Conservation (phyloP, 306 rosid species). For the Fagus sylvatica region DNA sequence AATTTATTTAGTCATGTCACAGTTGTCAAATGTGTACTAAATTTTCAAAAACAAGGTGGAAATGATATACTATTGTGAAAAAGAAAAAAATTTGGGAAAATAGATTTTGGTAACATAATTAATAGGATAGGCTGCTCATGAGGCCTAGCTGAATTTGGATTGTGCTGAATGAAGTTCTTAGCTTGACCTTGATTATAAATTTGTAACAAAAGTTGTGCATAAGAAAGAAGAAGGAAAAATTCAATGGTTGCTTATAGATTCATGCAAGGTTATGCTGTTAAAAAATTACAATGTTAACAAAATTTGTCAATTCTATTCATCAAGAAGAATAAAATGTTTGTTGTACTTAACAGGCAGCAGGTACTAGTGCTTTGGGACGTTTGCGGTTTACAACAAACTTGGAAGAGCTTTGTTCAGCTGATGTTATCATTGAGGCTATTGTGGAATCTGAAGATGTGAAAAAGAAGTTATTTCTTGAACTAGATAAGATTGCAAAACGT, state of each 20-base stretch:
- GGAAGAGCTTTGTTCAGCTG: slow-evolving; percentile 62
- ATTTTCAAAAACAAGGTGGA: too few relatives aligned
- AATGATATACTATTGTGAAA: too few relatives aligned
- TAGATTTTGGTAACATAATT: background rate
- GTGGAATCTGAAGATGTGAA: slow-evolving; percentile 86
- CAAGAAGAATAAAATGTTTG: too few relatives aligned
- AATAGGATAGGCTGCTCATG: too few relatives aligned
- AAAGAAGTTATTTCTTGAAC: slow-evolving; percentile 54
- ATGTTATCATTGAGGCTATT: slow-evolving; percentile 76
- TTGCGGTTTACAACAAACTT: slow-evolving; percentile 50
- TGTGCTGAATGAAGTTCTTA: background rate
- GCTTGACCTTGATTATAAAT: background rate
- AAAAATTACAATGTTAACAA: background rate
- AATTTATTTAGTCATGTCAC: too few relatives aligned
- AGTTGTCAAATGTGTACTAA: too few relatives aligned
- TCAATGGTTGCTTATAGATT: background rate
- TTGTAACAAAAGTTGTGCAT: too few relatives aligned
- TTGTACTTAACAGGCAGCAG: slow-evolving; percentile 33
- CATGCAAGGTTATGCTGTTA: background rate
- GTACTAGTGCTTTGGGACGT: slow-evolving; percentile 45
- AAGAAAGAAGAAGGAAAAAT: background rate
- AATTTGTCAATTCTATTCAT: background rate
- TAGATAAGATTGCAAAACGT: slow-evolving; percentile 60
- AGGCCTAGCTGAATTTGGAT: background rate
- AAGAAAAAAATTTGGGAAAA: too few relatives aligned